Percentiles rank a stretch among this genome's conserved stretches.
phyloP scores from a whole-genome alignment of 108 stramenopile genomes.

The Pseudonitzschia pungens region DNA sequence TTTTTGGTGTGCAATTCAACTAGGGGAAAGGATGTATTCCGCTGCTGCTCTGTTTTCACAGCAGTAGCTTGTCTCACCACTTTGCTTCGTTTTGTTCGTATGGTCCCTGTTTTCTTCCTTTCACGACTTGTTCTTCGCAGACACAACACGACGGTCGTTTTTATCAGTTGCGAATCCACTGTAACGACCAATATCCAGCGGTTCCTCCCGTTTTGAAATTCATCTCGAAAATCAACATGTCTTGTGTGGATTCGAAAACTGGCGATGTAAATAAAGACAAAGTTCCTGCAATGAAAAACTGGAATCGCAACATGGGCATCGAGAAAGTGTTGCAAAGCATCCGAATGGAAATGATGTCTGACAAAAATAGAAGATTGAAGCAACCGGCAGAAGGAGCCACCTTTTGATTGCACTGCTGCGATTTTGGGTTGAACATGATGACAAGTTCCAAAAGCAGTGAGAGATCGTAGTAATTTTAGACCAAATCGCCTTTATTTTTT shows the following conservation, averaged over 20 bases:
- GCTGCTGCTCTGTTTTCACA: not conserved
- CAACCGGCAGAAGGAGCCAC: conserved; percentile 80
- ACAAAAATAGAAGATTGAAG: conserved; percentile 70
- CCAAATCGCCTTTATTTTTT: not conserved
- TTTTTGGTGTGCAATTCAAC: not conserved
- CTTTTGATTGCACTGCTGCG: conserved; percentile 39
- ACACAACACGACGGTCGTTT: conserved; percentile 92
- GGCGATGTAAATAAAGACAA: conserved; percentile 70
- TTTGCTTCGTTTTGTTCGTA: conserved; percentile 2
- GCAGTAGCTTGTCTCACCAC: not conserved
- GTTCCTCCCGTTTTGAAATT: conserved; percentile 88
- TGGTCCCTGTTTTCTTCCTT: conserved; percentile 1
- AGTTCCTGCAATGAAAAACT: conserved; percentile 76
- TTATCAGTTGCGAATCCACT: conserved; percentile 89
- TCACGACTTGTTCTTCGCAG: conserved; percentile 37
- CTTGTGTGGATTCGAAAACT: conserved; percentile 83
- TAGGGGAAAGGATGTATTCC: not conserved
- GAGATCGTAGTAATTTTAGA: not conserved
- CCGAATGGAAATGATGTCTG: conserved; percentile 76
- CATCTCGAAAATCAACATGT: conserved; percentile 93
- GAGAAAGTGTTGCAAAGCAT: conserved; percentile 75
- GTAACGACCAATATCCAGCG: conserved; percentile 92
- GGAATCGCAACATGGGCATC: conserved; percentile 90
- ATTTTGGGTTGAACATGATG: not conserved
- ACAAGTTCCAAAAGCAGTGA: not conserved